phyloP scores from a whole-genome alignment of 1,284 basidiomycete species.

The Tranzscheliella williamsii region DNA sequence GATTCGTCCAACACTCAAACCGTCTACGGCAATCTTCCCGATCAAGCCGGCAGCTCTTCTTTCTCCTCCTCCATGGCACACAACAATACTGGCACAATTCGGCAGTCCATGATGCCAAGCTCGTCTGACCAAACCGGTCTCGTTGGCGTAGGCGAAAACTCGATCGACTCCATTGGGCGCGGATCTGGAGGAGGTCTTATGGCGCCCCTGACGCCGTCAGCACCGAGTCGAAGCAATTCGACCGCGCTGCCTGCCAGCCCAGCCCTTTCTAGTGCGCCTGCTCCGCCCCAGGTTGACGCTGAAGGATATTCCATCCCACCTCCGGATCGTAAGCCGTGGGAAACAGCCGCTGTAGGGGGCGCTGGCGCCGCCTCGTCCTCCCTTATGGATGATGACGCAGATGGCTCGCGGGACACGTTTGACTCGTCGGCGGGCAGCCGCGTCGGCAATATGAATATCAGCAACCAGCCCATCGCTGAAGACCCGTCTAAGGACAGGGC shows the following conservation, averaged over 20 bases:
- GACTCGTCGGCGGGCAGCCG: constrained; percentile 24
- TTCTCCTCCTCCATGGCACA: constrained; percentile 5
- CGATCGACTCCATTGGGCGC: constrained; percentile 29
- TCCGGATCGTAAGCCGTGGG: constrained; percentile 64
- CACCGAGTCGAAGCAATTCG: constrained; percentile 10
- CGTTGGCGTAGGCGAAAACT: constrained; percentile 17
- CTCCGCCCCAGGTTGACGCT: constrained; percentile 61
- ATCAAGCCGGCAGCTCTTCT: constrained; percentile 29
- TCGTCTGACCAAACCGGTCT: background rate
- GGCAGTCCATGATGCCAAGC: constrained; percentile 4
- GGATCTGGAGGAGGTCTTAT: constrained; percentile 33
- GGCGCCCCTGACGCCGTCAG: constrained; percentile 42
- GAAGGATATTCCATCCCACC: constrained; percentile 67
- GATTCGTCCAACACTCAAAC: constrained; percentile 34
- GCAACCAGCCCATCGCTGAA: constrained; percentile 63
- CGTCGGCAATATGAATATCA: constrained; percentile 58
- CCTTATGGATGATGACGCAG: constrained; percentile 58
- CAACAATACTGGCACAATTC: constrained; percentile 6
- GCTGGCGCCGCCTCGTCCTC: constrained; percentile 10
- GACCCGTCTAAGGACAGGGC: constrained; percentile 63
- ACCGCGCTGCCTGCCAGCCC: constrained; percentile 1
- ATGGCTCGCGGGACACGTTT: constrained; percentile 21
- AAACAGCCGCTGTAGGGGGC: constrained; percentile 12
- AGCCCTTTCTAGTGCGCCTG: constrained; percentile 1
- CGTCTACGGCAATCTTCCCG: constrained; percentile 36